Percentiles rank a stretch among this genome's conserved stretches.
Conservation (phyloP, 495 filamentous ascomycete species). For the Cudoniella acicularis region DNA sequence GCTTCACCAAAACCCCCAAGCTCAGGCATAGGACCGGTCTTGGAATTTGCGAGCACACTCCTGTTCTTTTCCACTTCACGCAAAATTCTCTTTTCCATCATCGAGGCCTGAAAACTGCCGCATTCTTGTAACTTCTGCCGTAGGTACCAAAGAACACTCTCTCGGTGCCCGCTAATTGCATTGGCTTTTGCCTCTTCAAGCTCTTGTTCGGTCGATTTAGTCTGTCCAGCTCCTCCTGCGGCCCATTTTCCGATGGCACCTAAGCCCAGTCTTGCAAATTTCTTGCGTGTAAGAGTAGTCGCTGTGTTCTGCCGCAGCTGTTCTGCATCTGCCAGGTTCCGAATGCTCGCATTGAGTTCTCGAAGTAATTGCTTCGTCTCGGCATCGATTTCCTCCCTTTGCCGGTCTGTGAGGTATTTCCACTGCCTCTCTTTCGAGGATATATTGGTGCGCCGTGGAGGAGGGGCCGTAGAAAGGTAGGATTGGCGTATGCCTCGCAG, state of each 20-base stretch:
- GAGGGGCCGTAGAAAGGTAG: constrained; percentile 78
- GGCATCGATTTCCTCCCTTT: constrained; percentile 78
- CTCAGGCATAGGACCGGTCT: constrained; percentile 29
- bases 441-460: constrained; percentile 41
- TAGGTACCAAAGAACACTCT: constrained; percentile 80
- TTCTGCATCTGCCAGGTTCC: constrained; percentile 75
- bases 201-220: constrained; percentile 57
- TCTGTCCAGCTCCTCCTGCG: constrained; percentile 42
- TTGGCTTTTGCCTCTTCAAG: constrained; percentile 64
- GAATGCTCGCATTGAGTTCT: constrained; percentile 73
- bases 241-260: constrained; percentile 71
- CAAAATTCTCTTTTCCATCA: constrained; percentile 86
- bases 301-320: constrained; percentile 73
- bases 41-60: constrained; percentile 73
- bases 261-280: constrained; percentile 53
- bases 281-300: constrained; percentile 59
- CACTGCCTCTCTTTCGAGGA: constrained; percentile 41
- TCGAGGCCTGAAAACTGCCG: constrained; percentile 70
- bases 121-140: constrained; percentile 69
- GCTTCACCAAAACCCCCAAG: constrained; percentile 18
- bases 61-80: constrained; percentile 85
- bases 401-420: constrained; percentile 57
- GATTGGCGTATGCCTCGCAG: constrained; percentile 80
- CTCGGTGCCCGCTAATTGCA: constrained; percentile 59
- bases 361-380: constrained; percentile 78